Conservation (phyloP, 352 stramenopile species). For the Plasmopara halstedii region DNA sequence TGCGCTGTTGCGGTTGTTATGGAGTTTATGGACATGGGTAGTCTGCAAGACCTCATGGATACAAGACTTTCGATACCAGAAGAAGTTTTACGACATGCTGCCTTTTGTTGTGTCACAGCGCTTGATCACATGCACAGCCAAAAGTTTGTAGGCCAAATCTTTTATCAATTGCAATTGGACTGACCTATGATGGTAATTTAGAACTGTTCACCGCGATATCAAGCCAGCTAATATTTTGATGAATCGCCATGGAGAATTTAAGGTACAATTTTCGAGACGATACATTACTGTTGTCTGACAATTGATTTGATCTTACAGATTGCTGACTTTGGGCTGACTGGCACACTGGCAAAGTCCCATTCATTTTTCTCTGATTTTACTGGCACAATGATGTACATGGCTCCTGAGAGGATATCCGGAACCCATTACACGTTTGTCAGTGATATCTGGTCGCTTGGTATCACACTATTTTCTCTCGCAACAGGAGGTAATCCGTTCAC, state of each 20-base stretch:
- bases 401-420: constrained; percentile 86
- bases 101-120: constrained; percentile 73
- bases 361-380: constrained; percentile 83
- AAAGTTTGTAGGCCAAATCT: constrained; percentile 21
- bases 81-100: constrained; percentile 57
- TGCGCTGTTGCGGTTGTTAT: constrained; percentile 83
- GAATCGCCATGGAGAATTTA: constrained; percentile 77
- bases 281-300: neutral
- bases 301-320: constrained; percentile 26
- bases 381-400: constrained; percentile 94
- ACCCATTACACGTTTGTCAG: constrained; percentile 80
- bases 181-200: neutral
- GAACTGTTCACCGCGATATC: constrained; percentile 70
- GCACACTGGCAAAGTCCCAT: constrained; percentile 60
- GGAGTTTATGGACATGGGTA: constrained; percentile 91
- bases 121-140: constrained; percentile 81
- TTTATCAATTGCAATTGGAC: neutral
- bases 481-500: constrained; percentile 64
- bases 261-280: constrained; percentile 24
- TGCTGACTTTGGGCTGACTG: constrained; percentile 75
- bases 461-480: constrained; percentile 60
- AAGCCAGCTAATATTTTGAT: constrained; percentile 89
- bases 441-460: constrained; percentile 72
- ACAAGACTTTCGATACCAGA: constrained; percentile 40
- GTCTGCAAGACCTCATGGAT: constrained; percentile 72